Evolutionary conservation across 371 early-diverging fungal genomes (phyloP).

Genomic region (Apophysomyces variabilis): DNA sequence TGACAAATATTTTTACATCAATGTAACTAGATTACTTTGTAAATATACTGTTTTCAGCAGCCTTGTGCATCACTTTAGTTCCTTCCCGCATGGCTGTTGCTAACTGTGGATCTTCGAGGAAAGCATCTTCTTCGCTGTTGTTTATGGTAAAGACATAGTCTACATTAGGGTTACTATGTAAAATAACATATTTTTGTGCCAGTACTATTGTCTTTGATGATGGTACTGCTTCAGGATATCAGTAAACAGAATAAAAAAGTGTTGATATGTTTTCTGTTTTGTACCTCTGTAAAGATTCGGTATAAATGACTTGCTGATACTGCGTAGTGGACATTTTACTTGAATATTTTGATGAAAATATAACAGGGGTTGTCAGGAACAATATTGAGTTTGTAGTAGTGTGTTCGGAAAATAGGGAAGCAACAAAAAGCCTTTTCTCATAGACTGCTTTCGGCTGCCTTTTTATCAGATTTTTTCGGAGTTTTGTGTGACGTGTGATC

Average conservation of each 20-base stretch:
- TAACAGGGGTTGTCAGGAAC: not conserved
- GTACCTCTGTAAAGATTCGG: not conserved
- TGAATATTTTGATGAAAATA: not conserved
- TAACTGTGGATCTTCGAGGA: conserved; percentile 49
- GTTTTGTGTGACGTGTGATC: conserved; percentile 7
- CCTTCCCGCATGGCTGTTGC: conserved; percentile 61
- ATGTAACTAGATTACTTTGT: conserved; percentile 40
- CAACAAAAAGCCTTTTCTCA: not conserved
- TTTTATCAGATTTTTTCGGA: conserved; percentile 11
- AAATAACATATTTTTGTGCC: not conserved
- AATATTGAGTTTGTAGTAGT: no score
- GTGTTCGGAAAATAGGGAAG: not conserved
- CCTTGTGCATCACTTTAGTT: conserved; percentile 61
- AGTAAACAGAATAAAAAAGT: not conserved
- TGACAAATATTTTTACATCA: not conserved
- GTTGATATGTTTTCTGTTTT: not conserved
- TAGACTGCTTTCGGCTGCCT: not conserved
- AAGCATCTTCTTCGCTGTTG: not conserved
- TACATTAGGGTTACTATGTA: not conserved
- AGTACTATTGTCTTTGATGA: not conserved
- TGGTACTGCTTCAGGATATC: not conserved
- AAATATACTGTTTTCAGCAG: conserved; percentile 64
- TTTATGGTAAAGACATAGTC: not conserved
- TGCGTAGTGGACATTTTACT: not conserved
- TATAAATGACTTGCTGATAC: not conserved